phyloP scores from a whole-genome alignment of 2,329 filamentous ascomycete genomes.

The Sclerotinia trifoliorum region DNA sequence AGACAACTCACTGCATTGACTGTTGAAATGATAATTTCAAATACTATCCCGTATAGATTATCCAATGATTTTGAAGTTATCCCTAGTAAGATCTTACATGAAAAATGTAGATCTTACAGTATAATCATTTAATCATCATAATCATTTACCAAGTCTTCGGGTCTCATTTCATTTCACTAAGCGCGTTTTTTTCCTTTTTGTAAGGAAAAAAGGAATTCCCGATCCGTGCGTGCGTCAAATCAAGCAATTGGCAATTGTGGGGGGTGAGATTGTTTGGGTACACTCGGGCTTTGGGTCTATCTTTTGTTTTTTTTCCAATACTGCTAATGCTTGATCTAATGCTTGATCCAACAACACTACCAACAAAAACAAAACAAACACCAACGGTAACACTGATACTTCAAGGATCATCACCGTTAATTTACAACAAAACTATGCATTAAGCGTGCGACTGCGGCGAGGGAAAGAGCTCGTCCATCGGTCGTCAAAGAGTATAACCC shows the following conservation, averaged over 20 bases:
- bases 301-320: not conserved
- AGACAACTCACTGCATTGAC: not conserved
- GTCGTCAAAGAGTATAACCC: not conserved
- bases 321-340: not conserved
- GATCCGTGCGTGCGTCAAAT: not conserved
- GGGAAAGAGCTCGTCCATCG: not conserved
- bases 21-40: not conserved
- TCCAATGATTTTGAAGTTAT: not conserved
- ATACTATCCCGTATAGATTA: not conserved
- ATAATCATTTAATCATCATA: not conserved
- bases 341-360: conserved; percentile 1
- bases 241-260: conserved; percentile 8
- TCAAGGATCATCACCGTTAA: not conserved
- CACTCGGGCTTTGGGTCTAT: not conserved
- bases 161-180: not conserved
- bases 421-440: conserved; percentile 11
- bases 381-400: not conserved
- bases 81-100: not conserved
- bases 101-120: not conserved
- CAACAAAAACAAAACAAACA: not conserved
- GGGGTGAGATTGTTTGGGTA: not conserved
- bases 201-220: not conserved
- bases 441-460: not conserved
- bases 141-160: not conserved
- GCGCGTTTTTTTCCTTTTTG: not conserved